Conservation (phyloP, 148 eudicot genomes). For the Hydrangea macrophylla region DNA sequence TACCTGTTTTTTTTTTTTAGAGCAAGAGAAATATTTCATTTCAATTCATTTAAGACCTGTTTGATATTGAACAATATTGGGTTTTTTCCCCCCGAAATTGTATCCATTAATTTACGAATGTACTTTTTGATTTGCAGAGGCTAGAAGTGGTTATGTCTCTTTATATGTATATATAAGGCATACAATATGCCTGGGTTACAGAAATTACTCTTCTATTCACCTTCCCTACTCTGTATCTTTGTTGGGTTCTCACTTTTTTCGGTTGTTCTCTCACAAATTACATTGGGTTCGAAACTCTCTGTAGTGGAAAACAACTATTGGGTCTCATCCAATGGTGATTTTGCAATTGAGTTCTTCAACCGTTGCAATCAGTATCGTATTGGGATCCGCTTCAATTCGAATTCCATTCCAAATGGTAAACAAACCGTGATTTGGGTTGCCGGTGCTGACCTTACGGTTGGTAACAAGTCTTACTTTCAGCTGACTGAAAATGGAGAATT, state of each 20-base stretch:
- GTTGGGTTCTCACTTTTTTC: constrained; percentile 28
- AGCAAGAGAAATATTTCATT: no score
- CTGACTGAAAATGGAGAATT: constrained; percentile 42
- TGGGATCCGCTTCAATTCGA: constrained; percentile 50
- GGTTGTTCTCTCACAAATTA: constrained; percentile 34
- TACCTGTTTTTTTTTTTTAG: not conserved
- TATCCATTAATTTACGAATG: not conserved
- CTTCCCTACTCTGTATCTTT: constrained; percentile 20
- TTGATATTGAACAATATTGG: no score
- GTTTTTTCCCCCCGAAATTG: no score
- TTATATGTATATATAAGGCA: constrained; percentile 10
- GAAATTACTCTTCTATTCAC: constrained; percentile 6
- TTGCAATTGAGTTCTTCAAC: constrained; percentile 53
- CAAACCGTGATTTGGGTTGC: constrained; percentile 57
- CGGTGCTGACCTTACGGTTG: constrained; percentile 43
- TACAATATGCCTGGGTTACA: constrained; percentile 19
- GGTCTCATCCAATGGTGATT: constrained; percentile 62
- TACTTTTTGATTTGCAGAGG: constrained; percentile 18
- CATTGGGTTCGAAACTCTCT: constrained; percentile 51
- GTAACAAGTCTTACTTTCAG: constrained; percentile 46
- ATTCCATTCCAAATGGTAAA: constrained; percentile 35
- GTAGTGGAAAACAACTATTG: constrained; percentile 40
- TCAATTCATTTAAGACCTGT: no score
- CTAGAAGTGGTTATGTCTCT: not conserved
- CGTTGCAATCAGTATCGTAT: constrained; percentile 33